Base-by-base conservation (phyloP, 176 grass and related monocot genomes). In the Musa beccarii region DNA sequence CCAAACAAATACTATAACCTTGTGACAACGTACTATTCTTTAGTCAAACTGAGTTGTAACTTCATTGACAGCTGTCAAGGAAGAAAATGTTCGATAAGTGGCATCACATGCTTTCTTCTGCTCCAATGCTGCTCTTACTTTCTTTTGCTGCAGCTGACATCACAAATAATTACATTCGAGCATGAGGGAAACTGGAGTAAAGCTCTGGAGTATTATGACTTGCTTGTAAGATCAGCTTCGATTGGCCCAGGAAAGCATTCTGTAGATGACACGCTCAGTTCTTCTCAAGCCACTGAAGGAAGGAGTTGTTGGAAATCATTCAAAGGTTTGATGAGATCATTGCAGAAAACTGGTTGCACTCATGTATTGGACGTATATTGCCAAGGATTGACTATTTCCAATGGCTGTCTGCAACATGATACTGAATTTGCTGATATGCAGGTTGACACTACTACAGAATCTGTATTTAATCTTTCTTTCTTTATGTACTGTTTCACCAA, bases 281-380 rank as follows among this genome's bases (percentile, higher is more conserved):
- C 74, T 87, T 84, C 25, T 87, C 86, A 57, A 80, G 59, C 76
- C 71, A 82, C 79, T 61, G 87, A 81, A 78, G 90, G 79, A 56
- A 75, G 50, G 20, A 59, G 75, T 77, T 83, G 86, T 75, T 92
- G 89, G 87, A 83, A 96, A 84, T 85, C 84, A 72, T 81, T 92
- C 76, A 96, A 96, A 90, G 93, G 87, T 76, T 77, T 96, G 69
- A 86, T 92, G 89, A 96, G 79, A 75, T 96, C 93, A 56, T 87
- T 96, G 85, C 93, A 96, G 87, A 96, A 88, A 84, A 96, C 93
- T 81, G 93, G 93, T 81, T 96, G 93, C 83, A 86, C 89, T 79
- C 93, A 96, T 84, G 80, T 92, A 52, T 85, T 96, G 78, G 93
- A 96, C 92, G 81, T 81, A 53, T 96, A 96, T 53, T 90, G 87